Base-by-base conservation (phyloP, 495 filamentous ascomycete species). In the Penicillium atrosanguineum region DNA sequence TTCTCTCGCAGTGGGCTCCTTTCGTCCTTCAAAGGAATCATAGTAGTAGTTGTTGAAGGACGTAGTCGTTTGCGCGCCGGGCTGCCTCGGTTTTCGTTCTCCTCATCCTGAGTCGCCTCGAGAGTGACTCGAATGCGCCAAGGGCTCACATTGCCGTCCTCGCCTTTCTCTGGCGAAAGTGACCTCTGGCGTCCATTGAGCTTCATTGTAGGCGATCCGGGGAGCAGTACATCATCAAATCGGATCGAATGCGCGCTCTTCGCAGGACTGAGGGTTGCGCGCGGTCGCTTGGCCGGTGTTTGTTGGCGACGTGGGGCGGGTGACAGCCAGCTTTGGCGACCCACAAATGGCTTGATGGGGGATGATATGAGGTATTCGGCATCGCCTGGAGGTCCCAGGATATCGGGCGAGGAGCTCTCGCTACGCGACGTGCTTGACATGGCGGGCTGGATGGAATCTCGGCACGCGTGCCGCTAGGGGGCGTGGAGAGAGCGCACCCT, bases 81-180 rank as follows among this genome's bases (percentile, higher is more conserved):
- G 26, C 61, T 69, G 9, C 44, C 62, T 21, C 68, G 57, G 25
- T 67, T 68, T 23, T 60, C 45, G 16, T 61, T 60, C 19, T 71
- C 70, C 23, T 75, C 72, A 29, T 80, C 72, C 47, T 78, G 79
- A 51, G 81, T 80, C 11, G 81, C 81, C 68, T 84, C 76, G 25
- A 84, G 72, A 4, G 80, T 81, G 43, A 84, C 73, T 19, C 79
- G 72, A 50, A 84, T 81, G 52, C 78, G 76, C 81, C 81, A 84
- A 39, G 81, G 81, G 52, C 76, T 82, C 8, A 68, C 57, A 57
- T 72, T 69, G 18, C 69, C 70, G 11, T 77, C 64, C 34, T 65
- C 64, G 7, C 55, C 49, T 23, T 74, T 76, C 11, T 70, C 63
- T 12, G 73, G 75, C 3, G 74, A 76, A 25, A 68, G 44, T 11